Percentiles rank a stretch among this genome's conserved stretches.
These are phyloP conservation scores for Cryphonectria carpinicola DNA, from an alignment of 2,329 filamentous ascomycete genomes.

Conservation along the genomic window DNA sequence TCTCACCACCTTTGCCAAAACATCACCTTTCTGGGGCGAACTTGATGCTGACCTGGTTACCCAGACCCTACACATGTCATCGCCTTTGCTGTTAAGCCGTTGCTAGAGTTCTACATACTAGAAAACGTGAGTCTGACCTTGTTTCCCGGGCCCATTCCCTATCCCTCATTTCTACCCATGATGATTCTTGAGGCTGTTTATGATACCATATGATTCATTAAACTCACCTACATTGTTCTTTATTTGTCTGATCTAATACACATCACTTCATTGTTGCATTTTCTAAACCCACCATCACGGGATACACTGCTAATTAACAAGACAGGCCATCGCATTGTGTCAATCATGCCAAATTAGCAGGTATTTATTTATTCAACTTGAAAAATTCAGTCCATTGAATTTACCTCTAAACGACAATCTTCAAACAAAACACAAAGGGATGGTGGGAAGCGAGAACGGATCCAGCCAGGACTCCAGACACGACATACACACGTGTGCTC, in stretches of 20 bases:
- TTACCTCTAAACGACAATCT: not conserved
- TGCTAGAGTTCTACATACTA: not conserved
- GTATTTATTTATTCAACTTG: not conserved
- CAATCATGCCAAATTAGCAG: not conserved
- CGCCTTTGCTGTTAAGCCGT: too few species aligned
- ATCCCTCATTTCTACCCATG: not conserved
- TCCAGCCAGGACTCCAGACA: constrained; percentile 1
- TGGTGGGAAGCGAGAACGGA: not conserved
- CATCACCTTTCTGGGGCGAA: not conserved
- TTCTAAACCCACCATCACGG: constrained; percentile 35
- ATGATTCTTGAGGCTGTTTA: constrained; percentile 29
- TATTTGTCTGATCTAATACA: constrained; percentile 12
- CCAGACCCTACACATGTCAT: too few species aligned
- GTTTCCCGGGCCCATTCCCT: not conserved
- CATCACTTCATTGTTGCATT: not conserved
- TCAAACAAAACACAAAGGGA: not conserved
- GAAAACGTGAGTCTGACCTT: not conserved
- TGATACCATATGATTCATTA: constrained; percentile 27
- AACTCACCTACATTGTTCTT: constrained; percentile 30
- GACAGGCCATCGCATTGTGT: not conserved
- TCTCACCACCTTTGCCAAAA: not conserved
- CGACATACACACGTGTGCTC: not conserved
- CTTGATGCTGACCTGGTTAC: not conserved
- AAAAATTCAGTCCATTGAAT: not conserved
- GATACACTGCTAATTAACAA: constrained; percentile 31